These are phyloP conservation scores for Jimgerdemannia flammicorona DNA, from an alignment of 192 early-diverging fungal species.

Conservation along the genomic window DNA sequence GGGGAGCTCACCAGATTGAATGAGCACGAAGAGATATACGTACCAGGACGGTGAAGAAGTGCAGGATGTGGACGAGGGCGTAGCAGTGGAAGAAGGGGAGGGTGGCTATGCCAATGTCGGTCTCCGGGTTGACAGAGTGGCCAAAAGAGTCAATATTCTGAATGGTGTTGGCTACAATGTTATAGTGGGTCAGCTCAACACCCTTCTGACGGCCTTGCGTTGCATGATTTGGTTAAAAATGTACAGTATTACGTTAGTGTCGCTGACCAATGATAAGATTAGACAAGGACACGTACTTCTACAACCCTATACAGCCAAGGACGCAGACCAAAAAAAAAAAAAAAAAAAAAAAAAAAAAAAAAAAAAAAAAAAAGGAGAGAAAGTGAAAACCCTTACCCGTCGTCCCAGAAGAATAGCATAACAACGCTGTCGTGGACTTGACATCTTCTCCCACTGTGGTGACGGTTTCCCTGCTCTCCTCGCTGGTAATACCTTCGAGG, in stretches of 20 bases:
- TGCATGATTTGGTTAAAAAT: neutral
- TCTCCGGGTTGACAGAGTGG: slow-evolving; percentile 17
- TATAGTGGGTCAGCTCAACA: slow-evolving; percentile 75
- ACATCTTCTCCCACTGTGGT: too few relatives aligned
- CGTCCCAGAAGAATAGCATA: slow-evolving; percentile 56
- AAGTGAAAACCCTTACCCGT: slow-evolving; percentile 21
- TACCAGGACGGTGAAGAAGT: slow-evolving; percentile 34
- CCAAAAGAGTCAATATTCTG: slow-evolving; percentile 49
- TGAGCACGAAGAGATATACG: neutral
- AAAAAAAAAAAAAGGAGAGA: too few relatives aligned
- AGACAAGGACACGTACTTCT: neutral
- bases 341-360: too few relatives aligned
- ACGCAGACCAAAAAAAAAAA: too few relatives aligned
- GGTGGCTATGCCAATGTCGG: slow-evolving; percentile 40
- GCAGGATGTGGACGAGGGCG: slow-evolving; percentile 49
- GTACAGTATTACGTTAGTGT: neutral
- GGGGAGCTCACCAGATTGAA: slow-evolving; percentile 19
- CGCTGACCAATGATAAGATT: neutral
- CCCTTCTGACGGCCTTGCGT: slow-evolving; percentile 69
- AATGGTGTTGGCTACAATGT: slow-evolving; percentile 74
- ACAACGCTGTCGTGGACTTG: too few relatives aligned
- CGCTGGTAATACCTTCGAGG: too few relatives aligned
- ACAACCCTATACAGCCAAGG: too few relatives aligned
- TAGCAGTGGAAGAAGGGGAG: slow-evolving; percentile 80
- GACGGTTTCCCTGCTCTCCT: too few relatives aligned